Conservation (phyloP, 1,139 yeast genomes). For the Yamadazyma diddensiae region DNA sequence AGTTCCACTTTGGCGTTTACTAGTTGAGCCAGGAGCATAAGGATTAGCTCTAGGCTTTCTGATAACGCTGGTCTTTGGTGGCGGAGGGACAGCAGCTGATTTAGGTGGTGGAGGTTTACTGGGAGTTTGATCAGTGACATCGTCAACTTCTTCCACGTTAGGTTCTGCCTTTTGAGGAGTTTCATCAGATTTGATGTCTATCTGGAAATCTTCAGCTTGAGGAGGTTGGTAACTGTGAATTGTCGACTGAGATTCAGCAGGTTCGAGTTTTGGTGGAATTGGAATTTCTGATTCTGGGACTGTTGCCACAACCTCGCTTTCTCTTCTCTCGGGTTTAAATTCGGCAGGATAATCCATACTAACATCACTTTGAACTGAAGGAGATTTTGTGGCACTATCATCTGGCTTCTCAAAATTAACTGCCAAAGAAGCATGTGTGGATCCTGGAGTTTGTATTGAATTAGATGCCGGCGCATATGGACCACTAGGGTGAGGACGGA, state of each 20-base stretch:
- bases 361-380: conserved; percentile 32
- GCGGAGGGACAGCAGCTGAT: conserved; percentile 8
- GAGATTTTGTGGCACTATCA: conserved; percentile 16
- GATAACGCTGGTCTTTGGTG: conserved; percentile 4
- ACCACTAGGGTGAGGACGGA: conserved; percentile 1
- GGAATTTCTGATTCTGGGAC: conserved; percentile 5
- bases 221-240: conserved; percentile 3
- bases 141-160: background rate
- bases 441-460: conserved; percentile 1
- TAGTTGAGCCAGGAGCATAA: conserved; percentile 31
- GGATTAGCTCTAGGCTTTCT: conserved; percentile 28
- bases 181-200: background rate
- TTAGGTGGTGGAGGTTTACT: conserved; percentile 9
- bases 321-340: conserved; percentile 19
- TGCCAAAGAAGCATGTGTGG: conserved; percentile 18
- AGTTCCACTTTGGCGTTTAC: conserved; percentile 4
- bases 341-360: conserved; percentile 32
- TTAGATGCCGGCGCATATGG: conserved; percentile 2
- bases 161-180: background rate
- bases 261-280: background rate
- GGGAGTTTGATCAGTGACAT: conserved; percentile 5
- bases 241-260: conserved; percentile 5
- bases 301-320: conserved; percentile 5
- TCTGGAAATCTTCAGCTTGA: conserved; percentile 2
- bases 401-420: conserved; percentile 20